Base-by-base conservation (phyloP, 345 rosid genomes). In the Syzygium aqueum region DNA sequence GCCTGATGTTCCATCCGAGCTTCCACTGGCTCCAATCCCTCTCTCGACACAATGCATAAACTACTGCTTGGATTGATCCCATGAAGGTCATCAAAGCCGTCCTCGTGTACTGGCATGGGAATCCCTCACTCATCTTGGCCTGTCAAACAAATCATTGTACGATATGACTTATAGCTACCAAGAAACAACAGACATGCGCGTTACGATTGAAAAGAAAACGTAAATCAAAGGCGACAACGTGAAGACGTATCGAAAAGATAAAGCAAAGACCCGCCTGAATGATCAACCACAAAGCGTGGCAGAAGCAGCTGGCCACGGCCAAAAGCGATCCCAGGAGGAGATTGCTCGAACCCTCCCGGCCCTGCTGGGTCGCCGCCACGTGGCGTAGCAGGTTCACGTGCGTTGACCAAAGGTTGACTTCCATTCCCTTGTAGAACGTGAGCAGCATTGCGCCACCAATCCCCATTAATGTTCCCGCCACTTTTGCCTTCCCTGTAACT, bases 401-500 rank as follows among this genome's bases (percentile, higher is more conserved):
- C 0, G 25, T 67, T 30, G 85, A 86, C 88, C 85, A 33, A 17
- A 54, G 83, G 73, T 78, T 86, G 27, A 86, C 33, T 22, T n/a
- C 88, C 54, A 25, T 25, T 14, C 99, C 99, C 88, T 94, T 96
- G 94, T 93, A 94, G 43, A 96, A 87, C 8, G 99, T 97, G 98
- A 97, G 96, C 30, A 94, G 94, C 99, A 95, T 96, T 1, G 98
- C 98, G 89, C 99, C 99, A 23, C 88, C 87, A 8, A 97, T 93
- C 3, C 98, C 95, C 80, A 97, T 89, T 15, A 85, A 91, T 22
- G 99, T 97, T 85, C 99, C 99, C 19, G 93, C 28, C 16, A 94
- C 89, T 89, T 96, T 97, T 22, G 98, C 98, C 49, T 92, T 49
- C 89, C 98, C 93, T 6, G 88, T 94, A 59, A 90, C 25, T 88